Percentiles rank a stretch among this genome's conserved stretches.
Evolutionary conservation across 768 basidiomycete species (phyloP).

Genomic region (Collybiopsis confluens): DNA sequence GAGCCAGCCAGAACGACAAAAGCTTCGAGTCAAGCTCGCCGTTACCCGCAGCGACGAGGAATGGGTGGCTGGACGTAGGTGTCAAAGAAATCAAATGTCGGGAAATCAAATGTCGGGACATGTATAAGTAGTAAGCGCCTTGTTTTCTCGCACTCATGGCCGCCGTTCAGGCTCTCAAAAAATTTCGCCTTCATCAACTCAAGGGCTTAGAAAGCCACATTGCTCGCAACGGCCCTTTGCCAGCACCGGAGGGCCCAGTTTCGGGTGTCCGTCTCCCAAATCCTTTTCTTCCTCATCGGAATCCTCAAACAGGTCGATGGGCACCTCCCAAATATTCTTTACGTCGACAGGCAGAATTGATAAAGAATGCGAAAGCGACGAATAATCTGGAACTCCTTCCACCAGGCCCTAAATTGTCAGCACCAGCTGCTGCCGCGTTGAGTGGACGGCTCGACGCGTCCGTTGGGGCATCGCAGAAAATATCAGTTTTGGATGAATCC

Average conservation of each 20-base stretch:
- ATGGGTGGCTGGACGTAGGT: conserved; percentile 50
- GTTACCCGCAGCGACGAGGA: conserved; percentile 54
- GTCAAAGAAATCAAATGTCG: conserved; percentile 34
- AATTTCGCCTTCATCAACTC: conserved; percentile 44
- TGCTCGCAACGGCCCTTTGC: conserved; percentile 31
- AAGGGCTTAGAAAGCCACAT: conserved; percentile 32
- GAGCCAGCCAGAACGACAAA: conserved; percentile 62
- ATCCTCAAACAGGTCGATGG: conserved; percentile 62
- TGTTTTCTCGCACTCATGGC: neutral
- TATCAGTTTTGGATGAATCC: conserved; percentile 1
- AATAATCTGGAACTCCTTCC: conserved; percentile 60
- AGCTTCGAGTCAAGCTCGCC: conserved; percentile 41
- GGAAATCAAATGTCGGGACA: too few relatives aligned
- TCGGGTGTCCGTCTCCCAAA: conserved; percentile 40
- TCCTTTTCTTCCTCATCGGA: conserved; percentile 66
- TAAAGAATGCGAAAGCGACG: conserved; percentile 62
- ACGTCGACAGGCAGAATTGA: conserved; percentile 72
- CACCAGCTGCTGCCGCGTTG: conserved; percentile 1
- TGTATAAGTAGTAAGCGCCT: too few relatives aligned
- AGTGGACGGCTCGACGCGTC: neutral
- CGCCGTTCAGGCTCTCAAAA: conserved; percentile 29
- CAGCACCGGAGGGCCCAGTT: conserved; percentile 12
- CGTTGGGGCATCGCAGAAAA: neutral
- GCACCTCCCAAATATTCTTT: conserved; percentile 66
- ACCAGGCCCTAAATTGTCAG: conserved; percentile 55